Conservation (phyloP, 208 protist genomes). For the Trypanosoma grayi region DNA sequence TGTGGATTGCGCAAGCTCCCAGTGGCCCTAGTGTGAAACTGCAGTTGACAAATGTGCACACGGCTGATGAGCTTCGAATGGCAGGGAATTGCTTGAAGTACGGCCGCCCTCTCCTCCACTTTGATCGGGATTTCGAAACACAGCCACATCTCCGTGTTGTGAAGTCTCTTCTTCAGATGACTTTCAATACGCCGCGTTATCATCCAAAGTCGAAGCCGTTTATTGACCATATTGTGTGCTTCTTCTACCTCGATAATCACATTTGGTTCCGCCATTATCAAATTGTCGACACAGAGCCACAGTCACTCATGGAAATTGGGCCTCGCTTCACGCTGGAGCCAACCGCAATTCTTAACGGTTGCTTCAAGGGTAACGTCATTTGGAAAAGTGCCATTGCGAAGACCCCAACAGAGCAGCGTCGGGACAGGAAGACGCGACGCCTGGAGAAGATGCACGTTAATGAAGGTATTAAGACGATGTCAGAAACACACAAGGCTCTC, state of each 20-base stretch:
- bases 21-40: conserved; percentile 95
- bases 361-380: conserved; percentile 93
- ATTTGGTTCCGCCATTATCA: conserved; percentile 99
- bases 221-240: conserved; percentile 97
- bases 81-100: conserved; percentile 98
- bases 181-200: conserved; percentile 95
- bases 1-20: conserved; percentile 94
- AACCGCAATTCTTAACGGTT: conserved; percentile 93
- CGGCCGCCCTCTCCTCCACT: conserved; percentile 96
- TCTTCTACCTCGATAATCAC: conserved; percentile 95
- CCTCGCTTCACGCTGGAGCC: conserved; percentile 96
- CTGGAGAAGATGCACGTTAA: conserved; percentile 72
- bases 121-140: conserved; percentile 96
- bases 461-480: conserved; percentile 60
- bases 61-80: conserved; percentile 97
- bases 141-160: conserved; percentile 90
- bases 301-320: conserved; percentile 95
- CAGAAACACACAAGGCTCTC: conserved; percentile 59
- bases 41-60: conserved; percentile 95
- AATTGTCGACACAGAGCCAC: conserved; percentile 67
- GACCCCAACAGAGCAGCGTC: conserved; percentile 78
- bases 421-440: conserved; percentile 64
- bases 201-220: conserved; percentile 98
- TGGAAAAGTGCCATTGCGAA: conserved; percentile 85
- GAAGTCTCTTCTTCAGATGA: conserved; percentile 96